These are phyloP conservation scores for Cubamyces sp. DNA, from an alignment of 768 basidiomycete genomes.

Conservation along the genomic window DNA sequence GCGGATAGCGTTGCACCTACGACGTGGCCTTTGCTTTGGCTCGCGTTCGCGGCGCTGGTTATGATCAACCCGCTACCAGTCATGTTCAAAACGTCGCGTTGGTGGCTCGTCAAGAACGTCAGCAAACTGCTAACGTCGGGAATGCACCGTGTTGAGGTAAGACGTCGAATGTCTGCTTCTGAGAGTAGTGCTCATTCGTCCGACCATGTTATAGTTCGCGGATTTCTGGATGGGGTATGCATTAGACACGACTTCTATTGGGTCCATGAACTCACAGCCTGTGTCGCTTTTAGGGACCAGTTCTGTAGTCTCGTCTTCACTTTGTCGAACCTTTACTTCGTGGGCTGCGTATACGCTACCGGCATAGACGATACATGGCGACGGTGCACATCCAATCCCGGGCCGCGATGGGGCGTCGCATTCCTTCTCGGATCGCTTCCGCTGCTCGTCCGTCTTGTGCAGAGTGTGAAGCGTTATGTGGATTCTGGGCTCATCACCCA, in stretches of 20 bases:
- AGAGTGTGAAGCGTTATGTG: conserved; percentile 84
- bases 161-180: conserved; percentile 24
- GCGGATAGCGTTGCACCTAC: conserved; percentile 58
- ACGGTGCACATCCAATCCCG: conserved; percentile 46
- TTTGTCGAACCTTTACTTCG: conserved; percentile 70
- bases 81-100: conserved; percentile 64
- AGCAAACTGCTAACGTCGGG: conserved; percentile 72
- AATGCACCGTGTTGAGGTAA: conserved; percentile 72
- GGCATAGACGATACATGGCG: conserved; percentile 46
- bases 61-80: conserved; percentile 80
- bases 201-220: conserved; percentile 53
- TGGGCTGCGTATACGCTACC: conserved; percentile 72
- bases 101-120: conserved; percentile 76
- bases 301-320: conserved; percentile 81
- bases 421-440: conserved; percentile 69
- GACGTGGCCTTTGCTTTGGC: conserved; percentile 83
- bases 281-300: conserved; percentile 59
- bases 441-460: conserved; percentile 75
- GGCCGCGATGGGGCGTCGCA: conserved; percentile 62
- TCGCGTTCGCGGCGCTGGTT: conserved; percentile 59
- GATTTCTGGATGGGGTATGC: conserved; percentile 90
- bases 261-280: neutral
- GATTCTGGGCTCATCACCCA: conserved; percentile 80
- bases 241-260: neutral
- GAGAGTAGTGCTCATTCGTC: too few species aligned